These are phyloP conservation scores for Xylaria multiplex DNA, from an alignment of 2,329 filamentous ascomycete genomes.

Conservation along the genomic window DNA sequence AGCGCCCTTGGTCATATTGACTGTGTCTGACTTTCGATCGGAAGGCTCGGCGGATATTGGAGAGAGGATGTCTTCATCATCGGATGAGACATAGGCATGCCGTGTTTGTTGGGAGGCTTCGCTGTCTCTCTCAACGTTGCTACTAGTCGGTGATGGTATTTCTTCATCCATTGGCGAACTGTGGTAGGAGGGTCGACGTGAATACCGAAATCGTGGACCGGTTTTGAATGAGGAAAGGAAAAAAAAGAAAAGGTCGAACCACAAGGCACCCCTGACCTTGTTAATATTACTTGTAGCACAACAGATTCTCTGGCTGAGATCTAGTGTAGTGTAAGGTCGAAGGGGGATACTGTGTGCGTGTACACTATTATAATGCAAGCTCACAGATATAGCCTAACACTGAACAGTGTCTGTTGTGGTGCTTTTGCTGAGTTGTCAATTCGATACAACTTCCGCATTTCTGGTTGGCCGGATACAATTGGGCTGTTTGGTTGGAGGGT, in stretches of 20 bases:
- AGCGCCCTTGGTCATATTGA: constrained; percentile 17
- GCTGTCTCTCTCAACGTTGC: constrained; percentile 39
- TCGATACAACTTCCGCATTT: constrained; percentile 11
- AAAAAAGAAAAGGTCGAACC: constrained; percentile 21
- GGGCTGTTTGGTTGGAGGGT: constrained; percentile 26
- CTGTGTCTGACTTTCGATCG: background rate
- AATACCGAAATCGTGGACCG: constrained; percentile 58
- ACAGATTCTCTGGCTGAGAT: constrained; percentile 21
- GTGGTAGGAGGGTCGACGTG: constrained; percentile 60
- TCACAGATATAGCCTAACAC: background rate
- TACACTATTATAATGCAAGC: background rate
- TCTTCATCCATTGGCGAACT: constrained; percentile 55
- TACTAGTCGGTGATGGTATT: constrained; percentile 34
- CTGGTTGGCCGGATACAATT: constrained; percentile 29
- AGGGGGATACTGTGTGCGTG: constrained; percentile 3
- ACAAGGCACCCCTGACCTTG: constrained; percentile 28
- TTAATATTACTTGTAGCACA: constrained; percentile 33
- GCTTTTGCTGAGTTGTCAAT: constrained; percentile 30
- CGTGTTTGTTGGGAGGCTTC: constrained; percentile 24
- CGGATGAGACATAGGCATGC: background rate
- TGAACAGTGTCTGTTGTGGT: constrained; percentile 14
- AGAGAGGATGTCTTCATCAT: constrained; percentile 9
- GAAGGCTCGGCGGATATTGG: constrained; percentile 7
- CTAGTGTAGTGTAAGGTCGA: too few relatives aligned
- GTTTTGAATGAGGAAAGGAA: constrained; percentile 40